Percentiles rank a stretch among this genome's conserved stretches.
Conservation (phyloP, 1,284 basidiomycete species). For the Sporisorium scitamineum region DNA sequence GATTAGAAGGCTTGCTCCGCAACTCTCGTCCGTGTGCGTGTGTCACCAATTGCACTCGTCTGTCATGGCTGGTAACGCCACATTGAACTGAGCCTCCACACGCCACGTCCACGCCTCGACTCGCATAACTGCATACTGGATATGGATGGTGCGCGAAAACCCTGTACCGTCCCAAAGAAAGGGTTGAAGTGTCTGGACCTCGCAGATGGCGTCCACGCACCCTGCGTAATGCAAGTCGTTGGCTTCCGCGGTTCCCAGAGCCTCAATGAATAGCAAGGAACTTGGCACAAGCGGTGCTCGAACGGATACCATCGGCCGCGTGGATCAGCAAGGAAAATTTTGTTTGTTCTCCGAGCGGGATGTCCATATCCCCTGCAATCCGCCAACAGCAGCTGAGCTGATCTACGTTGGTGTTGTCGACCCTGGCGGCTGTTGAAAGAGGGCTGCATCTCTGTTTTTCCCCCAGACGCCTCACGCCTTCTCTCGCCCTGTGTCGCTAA, state of each 20-base stretch:
- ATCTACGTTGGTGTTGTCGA: neutral
- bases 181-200: neutral
- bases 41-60: conserved; percentile 5
- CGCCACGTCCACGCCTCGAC: too few relatives aligned
- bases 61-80: too few relatives aligned
- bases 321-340: neutral
- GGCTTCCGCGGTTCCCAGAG: neutral
- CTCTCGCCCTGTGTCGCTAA: neutral
- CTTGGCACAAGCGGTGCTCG: neutral
- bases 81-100: too few relatives aligned
- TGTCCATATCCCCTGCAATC: neutral
- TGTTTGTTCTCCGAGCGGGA: neutral
- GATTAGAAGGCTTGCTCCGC: neutral
- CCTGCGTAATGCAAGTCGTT: neutral
- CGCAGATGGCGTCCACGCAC: neutral
- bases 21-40: conserved; percentile 2
- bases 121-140: too few relatives aligned
- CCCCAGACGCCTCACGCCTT: neutral
- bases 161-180: neutral
- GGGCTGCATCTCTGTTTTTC: neutral
- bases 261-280: neutral
- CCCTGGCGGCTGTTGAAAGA: neutral
- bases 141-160: too few relatives aligned
- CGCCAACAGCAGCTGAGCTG: neutral
- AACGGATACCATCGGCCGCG: neutral